Evolutionary conservation across 2,329 filamentous ascomycete species (phyloP), one percentile per base, ranked within the genome.

Genomic region (Aureobasidium leucospermi): DNA sequence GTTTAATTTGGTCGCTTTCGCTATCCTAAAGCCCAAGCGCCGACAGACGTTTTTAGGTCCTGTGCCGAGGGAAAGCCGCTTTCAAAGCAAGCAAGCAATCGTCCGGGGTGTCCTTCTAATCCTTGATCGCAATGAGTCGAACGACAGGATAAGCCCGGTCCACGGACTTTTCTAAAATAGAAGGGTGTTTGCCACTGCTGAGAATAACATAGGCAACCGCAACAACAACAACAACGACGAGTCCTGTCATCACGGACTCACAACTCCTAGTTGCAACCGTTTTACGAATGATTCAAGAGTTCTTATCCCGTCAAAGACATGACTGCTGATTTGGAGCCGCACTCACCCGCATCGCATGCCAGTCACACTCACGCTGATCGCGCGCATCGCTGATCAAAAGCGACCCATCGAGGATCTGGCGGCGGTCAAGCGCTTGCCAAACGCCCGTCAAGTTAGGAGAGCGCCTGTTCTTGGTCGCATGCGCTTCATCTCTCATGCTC

Each of bases 31-130:
- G 52, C 11, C 41, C 10, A 45, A 56, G 52, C 52, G 52, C 31
- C 52, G n/a, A 45, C 16, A 39, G 41, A 45, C 52, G 52, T 32
- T 28, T 56, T 45, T 36, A 56, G 29, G 31, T 56, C 39, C 29
- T 45, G 31, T 31, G 28, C 52, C 52, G 52, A 45, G 16, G 28
- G 52, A 56, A 56, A 56, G 52, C 52, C 52, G 52, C 31, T 56
- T 56, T 13, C 4, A 29, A 42, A 53, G 36, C 29, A 42, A 53
- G 36, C 49, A 42, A 31, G 36, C 23, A 52, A 31, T 53, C n/a
- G 38, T 42, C 28, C 19, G 49, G 49, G 49, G 38, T 19, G 11
- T 8, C 38, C 6, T 32, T 38, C 11, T 13, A 28, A 38, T 32
- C 28, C 38, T 52, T 34, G 49, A 53, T 32, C 19, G 8, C 28